phyloP scores from a whole-genome alignment of 2,329 filamentous ascomycete species.

The Raffaelea deltoideospora region DNA sequence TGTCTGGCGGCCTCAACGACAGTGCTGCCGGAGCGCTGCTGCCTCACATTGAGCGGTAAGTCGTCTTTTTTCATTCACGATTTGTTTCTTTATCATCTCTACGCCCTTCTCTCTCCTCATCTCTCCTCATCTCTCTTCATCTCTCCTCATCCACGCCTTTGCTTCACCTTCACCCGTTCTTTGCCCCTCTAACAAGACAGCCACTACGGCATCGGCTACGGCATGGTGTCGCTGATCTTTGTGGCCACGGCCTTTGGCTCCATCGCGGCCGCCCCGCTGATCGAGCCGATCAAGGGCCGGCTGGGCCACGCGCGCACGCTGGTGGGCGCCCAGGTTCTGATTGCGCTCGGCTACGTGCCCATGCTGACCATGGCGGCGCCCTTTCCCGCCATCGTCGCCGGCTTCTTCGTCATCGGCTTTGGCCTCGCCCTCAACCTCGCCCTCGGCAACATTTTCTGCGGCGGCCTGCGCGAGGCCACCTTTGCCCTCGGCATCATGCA shows the following conservation, averaged over 20 bases:
- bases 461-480: constrained; percentile 27
- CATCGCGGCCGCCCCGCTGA: constrained; percentile 53
- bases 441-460: constrained; percentile 36
- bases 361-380: constrained; percentile 51
- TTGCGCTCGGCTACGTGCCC: constrained; percentile 47
- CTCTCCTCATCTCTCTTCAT: too few relatives aligned
- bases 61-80: not conserved
- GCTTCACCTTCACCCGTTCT: too few relatives aligned
- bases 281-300: constrained; percentile 45
- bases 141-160: too few relatives aligned
- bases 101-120: too few relatives aligned
- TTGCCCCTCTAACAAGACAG: constrained; percentile 17
- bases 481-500: constrained; percentile 47
- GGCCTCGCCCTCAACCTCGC: constrained; percentile 41
- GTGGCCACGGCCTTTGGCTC: constrained; percentile 65
- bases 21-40: constrained; percentile 63
- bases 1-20: constrained; percentile 61
- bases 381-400: constrained; percentile 49
- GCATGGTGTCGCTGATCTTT: constrained; percentile 68
- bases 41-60: constrained; percentile 58
- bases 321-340: constrained; percentile 38
- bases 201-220: constrained; percentile 61
- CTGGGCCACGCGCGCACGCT: constrained; percentile 53
- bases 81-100: too few relatives aligned
- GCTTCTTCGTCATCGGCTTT: constrained; percentile 54